These are phyloP conservation scores for Aspergillus sp. DNA, from an alignment of 2,329 filamentous ascomycete genomes.

Conservation along the genomic window DNA sequence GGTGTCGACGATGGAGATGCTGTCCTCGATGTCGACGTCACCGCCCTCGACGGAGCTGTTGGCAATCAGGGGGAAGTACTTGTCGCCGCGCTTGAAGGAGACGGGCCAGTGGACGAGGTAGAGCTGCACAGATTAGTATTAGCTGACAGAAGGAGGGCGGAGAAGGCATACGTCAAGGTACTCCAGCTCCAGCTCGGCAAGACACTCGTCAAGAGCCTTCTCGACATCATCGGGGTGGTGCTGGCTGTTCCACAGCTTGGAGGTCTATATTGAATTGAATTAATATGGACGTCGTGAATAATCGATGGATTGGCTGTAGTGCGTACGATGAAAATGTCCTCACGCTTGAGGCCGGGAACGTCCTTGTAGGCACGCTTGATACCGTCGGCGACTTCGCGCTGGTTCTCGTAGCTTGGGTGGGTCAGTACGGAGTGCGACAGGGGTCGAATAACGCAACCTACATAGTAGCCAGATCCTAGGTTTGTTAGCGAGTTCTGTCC, in stretches of 20 bases:
- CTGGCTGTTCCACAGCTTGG: conserved; percentile 60
- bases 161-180: conserved; percentile 53
- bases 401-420: conserved; percentile 36
- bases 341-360: conserved; percentile 41
- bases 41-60: conserved; percentile 38
- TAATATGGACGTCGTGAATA: not conserved
- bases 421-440: not conserved
- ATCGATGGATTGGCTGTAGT: not conserved
- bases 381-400: conserved; percentile 36
- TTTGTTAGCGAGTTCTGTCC: conserved; percentile 11
- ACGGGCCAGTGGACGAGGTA: conserved; percentile 51
- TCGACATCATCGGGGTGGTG: conserved; percentile 54
- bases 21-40: conserved; percentile 47
- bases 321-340: conserved; percentile 41
- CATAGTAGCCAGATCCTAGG: conserved; percentile 41
- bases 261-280: conserved; percentile 40
- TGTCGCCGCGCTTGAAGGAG: conserved; percentile 37
- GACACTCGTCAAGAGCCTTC: conserved; percentile 49
- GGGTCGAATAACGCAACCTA: conserved; percentile 17
- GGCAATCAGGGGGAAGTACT: conserved; percentile 48
- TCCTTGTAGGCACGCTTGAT: conserved; percentile 38
- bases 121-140: conserved; percentile 24
- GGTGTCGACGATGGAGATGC: conserved; percentile 41
- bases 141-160: conserved; percentile 9
- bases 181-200: conserved; percentile 53